A percentile compares a stretch with the other conserved stretches of the same genome.
Conservation (phyloP, 805 yeast genomes). For the Hanseniaspora guilliermondii region DNA sequence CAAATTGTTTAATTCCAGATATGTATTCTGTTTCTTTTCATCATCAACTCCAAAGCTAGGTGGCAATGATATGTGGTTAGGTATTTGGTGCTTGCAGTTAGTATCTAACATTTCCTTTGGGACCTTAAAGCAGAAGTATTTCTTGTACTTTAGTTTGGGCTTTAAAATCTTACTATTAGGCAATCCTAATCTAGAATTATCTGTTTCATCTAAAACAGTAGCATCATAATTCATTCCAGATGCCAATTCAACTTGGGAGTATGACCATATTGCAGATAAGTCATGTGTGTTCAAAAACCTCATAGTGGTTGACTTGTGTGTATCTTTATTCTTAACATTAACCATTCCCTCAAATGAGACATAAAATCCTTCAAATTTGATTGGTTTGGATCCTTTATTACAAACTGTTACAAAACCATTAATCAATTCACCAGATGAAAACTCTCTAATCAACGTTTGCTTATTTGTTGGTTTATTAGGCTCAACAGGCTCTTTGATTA, state of each 20-base stretch:
- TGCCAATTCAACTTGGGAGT: conserved; percentile 23
- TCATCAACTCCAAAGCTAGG: conserved; percentile 33
- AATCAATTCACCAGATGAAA: conserved; percentile 43
- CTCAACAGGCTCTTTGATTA: conserved; percentile 19
- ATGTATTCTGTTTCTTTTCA: conserved; percentile 19
- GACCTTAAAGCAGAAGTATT: conserved; percentile 44
- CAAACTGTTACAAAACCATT: conserved; percentile 38
- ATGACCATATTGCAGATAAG: conserved; percentile 40
- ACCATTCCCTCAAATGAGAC: conserved; percentile 43
- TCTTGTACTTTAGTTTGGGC: conserved; percentile 41
- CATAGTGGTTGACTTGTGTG: conserved; percentile 19
- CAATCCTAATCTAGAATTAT: conserved; percentile 29
- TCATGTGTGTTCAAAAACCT: conserved; percentile 40
- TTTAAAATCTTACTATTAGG: conserved; percentile 34
- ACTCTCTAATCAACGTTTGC: conserved; percentile 33
- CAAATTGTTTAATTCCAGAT: conserved; percentile 26
- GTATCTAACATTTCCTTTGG: conserved; percentile 43
- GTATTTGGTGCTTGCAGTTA: conserved; percentile 34
- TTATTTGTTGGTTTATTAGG: conserved; percentile 20
- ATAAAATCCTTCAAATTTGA: conserved; percentile 49
- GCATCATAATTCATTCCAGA: conserved; percentile 30
- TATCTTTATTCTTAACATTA: conserved; percentile 20
- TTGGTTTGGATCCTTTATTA: conserved; percentile 31
- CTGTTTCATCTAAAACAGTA: conserved; percentile 26
- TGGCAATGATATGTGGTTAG: conserved; percentile 27